These are phyloP conservation scores for Echium plantagineum DNA, from an alignment of 257 asterid species.

Conservation along the genomic window DNA sequence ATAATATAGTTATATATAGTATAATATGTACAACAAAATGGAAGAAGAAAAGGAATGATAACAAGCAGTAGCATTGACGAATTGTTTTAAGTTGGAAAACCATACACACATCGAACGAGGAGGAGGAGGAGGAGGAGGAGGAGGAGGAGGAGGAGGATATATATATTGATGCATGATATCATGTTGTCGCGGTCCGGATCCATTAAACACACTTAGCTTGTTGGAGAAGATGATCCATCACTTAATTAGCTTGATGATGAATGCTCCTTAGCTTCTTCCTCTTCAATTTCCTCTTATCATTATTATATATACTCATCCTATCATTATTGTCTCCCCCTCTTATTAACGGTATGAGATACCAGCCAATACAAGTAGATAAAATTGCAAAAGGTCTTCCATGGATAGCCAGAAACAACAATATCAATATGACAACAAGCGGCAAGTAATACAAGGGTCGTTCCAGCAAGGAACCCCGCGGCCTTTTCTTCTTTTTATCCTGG, in stretches of 20 bases:
- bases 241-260: conserved; percentile 19
- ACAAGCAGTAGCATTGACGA: no score
- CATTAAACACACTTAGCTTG: conserved; percentile 18
- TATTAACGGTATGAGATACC: conserved; percentile 34
- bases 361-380: conserved; percentile 34
- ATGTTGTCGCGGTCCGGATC: conserved; percentile 11
- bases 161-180: not conserved
- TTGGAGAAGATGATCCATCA: conserved; percentile 25
- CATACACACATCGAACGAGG: not conserved
- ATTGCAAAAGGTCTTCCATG: conserved; percentile 43
- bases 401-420: conserved; percentile 29
- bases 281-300: conserved; percentile 6
- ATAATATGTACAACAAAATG: no score
- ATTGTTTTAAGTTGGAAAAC: no score
- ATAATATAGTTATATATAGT: no score
- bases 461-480: no score
- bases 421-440: conserved; percentile 19
- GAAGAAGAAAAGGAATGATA: no score
- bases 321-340: not conserved
- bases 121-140: no score
- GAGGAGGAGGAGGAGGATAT: no score
- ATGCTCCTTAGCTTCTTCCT: conserved; percentile 25
- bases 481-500: no score
- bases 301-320: not conserved
- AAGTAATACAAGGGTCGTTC: conserved; percentile 17